Base-by-base conservation (phyloP, 441 rosid species). In the Populus tomentosa region DNA sequence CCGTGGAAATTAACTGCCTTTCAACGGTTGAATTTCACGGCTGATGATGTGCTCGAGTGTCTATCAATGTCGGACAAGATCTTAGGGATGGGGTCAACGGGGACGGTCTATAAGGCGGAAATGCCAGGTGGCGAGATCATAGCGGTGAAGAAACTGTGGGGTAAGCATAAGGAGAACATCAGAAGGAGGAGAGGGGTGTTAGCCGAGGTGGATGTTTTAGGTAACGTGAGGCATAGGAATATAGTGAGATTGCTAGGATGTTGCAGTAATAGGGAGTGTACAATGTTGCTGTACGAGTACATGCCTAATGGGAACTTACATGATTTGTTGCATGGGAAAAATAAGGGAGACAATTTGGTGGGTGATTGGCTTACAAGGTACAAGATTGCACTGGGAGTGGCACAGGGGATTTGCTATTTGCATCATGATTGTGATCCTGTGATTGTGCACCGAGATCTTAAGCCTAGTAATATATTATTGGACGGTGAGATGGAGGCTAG, bases 361-460 rank as follows among this genome's bases (percentile, higher is more conserved):
- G 93, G 93, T 9, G 97, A 92, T 70, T 95, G 99, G 99, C 74
- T 92, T 2, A 91, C 92, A 1, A 82, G 95, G 75, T 88, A 92
- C 80, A 89, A 88, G 80, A 91, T 95, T 26, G 98, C 94, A 0
- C 87, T 95, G 1, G 99, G 99, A 0, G 95, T 95, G 20, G 99
- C 99, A 61, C 98, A 95, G 80, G 99, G 99, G 80, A 92, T 95
- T 28, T 90, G 98, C 77, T 95, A 95, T 82, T 94, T 95, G 16
- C 99, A 95, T 88, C 99, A 95, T 2, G 99, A 95, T 72, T 95
- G 99, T 76, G 86, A 95, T 75, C 99, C 99, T 6, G 97, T 92
- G 69, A 92, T 95, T 33, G 98, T 95, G 1, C 99, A 95, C 75
- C 97, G 99, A 0, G 99, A 95, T 68, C 88, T 95, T 4, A 95